These are phyloP conservation scores for Exophiala viscosa DNA, from an alignment of 2,329 filamentous ascomycete genomes.

Conservation along the genomic window DNA sequence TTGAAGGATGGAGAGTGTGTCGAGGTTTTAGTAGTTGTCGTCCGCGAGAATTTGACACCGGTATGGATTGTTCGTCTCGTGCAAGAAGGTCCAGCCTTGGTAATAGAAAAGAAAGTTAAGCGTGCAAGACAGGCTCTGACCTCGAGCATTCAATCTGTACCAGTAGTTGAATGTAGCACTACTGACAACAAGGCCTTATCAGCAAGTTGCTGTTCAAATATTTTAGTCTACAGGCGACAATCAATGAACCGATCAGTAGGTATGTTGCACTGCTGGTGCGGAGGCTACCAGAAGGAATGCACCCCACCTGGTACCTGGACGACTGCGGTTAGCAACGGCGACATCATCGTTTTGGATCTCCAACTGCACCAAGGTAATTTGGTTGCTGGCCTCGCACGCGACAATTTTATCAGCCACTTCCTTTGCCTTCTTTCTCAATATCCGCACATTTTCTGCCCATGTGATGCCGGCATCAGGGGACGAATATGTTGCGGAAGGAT, in stretches of 20 bases:
- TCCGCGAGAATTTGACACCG: conserved; percentile 4
- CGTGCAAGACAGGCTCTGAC: conserved; percentile 11
- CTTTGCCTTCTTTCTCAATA: conserved; percentile 2
- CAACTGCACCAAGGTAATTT: too few species aligned
- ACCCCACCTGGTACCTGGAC: too few species aligned
- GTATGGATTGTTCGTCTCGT: conserved; percentile 12
- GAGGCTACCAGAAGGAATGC: too few species aligned
- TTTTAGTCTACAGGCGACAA: background rate
- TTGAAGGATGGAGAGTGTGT: background rate
- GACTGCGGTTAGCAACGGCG: too few species aligned
- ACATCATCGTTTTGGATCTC: too few species aligned
- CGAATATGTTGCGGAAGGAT: conserved; percentile 37
- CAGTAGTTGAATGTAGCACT: too few species aligned
- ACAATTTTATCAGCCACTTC: conserved; percentile 8
- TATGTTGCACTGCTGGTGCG: background rate
- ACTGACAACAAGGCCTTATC: background rate
- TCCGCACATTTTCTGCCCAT: background rate
- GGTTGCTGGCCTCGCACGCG: conserved; percentile 1
- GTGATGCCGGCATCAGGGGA: conserved; percentile 46
- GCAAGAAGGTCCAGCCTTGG: conserved; percentile 24
- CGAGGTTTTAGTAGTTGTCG: background rate
- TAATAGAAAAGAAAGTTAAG: conserved; percentile 16
- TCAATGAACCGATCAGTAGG: background rate
- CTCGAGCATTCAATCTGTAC: conserved; percentile 17
- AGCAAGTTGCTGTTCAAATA: background rate